A percentile compares a stretch with the other conserved stretches of the same genome.
Evolutionary conservation across 2,329 filamentous ascomycete species (phyloP).

Genomic region (Alternaria metachromatica): DNA sequence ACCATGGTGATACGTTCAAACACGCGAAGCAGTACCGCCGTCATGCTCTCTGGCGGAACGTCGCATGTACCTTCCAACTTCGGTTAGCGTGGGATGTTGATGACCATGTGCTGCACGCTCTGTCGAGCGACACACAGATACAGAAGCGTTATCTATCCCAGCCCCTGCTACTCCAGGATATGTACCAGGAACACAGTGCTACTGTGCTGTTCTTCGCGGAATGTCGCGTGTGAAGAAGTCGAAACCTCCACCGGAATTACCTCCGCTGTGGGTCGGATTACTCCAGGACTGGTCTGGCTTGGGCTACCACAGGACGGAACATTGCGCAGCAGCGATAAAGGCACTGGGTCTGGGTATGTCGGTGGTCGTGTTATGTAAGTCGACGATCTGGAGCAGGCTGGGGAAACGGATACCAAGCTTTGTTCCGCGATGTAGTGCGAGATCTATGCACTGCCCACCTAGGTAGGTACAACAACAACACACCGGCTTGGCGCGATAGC

Average conservation of each 20-base stretch:
- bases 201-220: not conserved
- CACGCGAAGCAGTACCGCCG: not conserved
- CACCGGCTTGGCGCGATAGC: not conserved
- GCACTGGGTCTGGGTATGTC: not conserved
- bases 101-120: not conserved
- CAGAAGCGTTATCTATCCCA: not conserved
- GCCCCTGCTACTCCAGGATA: not conserved
- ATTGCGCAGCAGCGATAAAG: not conserved
- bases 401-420: not conserved
- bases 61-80: slow-evolving; percentile 7
- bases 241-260: not conserved
- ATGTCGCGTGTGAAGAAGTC: not conserved
- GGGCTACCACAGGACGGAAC: not conserved
- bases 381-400: not conserved
- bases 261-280: not conserved
- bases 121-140: not conserved
- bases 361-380: not conserved
- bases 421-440: not conserved
- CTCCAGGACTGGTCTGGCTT: not conserved
- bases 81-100: not conserved
- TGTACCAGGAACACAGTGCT: not conserved
- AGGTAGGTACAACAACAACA: not conserved
- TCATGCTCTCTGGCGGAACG: not conserved
- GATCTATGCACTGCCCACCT: not conserved
- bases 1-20: not conserved